A percentile compares a stretch with the other conserved stretches of the same genome.
Evolutionary conservation across 176 grass and related monocot genomes (phyloP).

Genomic region (Tillandsia fasciculata): DNA sequence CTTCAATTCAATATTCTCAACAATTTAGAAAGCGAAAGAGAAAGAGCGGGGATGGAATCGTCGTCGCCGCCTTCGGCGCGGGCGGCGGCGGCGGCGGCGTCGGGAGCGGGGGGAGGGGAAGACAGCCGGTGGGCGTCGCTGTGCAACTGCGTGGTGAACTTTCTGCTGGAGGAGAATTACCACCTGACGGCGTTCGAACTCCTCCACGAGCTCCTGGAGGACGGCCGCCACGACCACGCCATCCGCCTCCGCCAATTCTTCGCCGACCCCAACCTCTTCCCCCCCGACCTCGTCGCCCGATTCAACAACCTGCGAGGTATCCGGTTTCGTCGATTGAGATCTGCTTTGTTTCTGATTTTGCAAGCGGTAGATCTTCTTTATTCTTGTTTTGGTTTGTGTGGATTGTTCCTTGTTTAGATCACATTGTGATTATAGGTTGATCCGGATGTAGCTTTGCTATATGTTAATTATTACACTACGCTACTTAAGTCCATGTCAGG

Average conservation of each 20-base stretch:
- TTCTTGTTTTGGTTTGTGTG: too few relatives aligned
- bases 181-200: slow-evolving; percentile 91
- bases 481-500: too few relatives aligned
- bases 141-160: slow-evolving; percentile 98
- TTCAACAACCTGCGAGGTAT: slow-evolving; percentile 43
- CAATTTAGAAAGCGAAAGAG: too few relatives aligned
- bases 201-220: slow-evolving; percentile 83
- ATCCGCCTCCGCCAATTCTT: slow-evolving; percentile 86
- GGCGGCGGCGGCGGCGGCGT: slow-evolving; percentile 5
- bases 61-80: slow-evolving; percentile 7
- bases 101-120: slow-evolving; percentile 22
- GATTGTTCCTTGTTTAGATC: too few relatives aligned
- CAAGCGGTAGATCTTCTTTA: too few relatives aligned
- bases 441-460: too few relatives aligned
- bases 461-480: too few relatives aligned
- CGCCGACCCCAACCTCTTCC: slow-evolving; percentile 52
- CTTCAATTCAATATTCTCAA: too few relatives aligned
- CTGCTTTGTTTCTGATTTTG: too few relatives aligned
- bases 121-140: slow-evolving; percentile 75
- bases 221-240: slow-evolving; percentile 72
- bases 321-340: too few relatives aligned
- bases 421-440: too few relatives aligned
- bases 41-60: not conserved
- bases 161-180: slow-evolving; percentile 84
- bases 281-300: slow-evolving; percentile 55